Evolutionary conservation across 2,329 filamentous ascomycete genomes (phyloP), one percentile per base, ranked within the genome.

Genomic region (Graphium sp.): DNA sequence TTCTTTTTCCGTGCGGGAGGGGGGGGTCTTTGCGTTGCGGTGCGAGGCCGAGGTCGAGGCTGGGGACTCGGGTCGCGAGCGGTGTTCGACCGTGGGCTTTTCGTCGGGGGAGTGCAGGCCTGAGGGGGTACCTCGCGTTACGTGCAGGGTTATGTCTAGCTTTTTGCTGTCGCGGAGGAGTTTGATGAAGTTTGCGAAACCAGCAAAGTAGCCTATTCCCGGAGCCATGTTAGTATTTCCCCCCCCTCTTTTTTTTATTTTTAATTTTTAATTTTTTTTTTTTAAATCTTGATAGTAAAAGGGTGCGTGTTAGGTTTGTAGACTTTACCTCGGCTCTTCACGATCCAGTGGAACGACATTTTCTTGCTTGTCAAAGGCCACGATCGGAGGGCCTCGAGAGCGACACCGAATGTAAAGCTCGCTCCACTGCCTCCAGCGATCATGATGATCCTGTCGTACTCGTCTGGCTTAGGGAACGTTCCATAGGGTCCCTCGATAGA

Each of bases 401-500:
- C 50, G 14, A 46, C 47, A 24, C 56, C 56, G 24, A 56, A 47
- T 5, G 55, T 53, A 41, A 74, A 75, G 18, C 61, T 71, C 2
- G 64, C 69, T 3, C 71, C 70, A 28, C 65, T 67, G 5, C 70
- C 71, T 9, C 69, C 70, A 4, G 66, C 65, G 21, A 74, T 53
- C 22, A 74, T 47, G n/a, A 74, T 49, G 6, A 71, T 52, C 35
- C 62, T 64, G 41, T 73, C 63, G 34, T 56, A 66, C 10, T 53
- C 46, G 30, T 55, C 50, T 1, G 64, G 57, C 32, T 67, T 52
- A 0, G 66, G 66, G 15, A 64, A 49, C 1, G 56, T 57, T 16
- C 70, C 70, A 32, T 74, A 74, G 0, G 69, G 59, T 0, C 70
- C 68, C 32, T 74, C 67, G 2, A 68, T 53, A 0, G 66, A 70